Conservation (phyloP, 768 basidiomycete species). For the Pleurotus djamor region DNA sequence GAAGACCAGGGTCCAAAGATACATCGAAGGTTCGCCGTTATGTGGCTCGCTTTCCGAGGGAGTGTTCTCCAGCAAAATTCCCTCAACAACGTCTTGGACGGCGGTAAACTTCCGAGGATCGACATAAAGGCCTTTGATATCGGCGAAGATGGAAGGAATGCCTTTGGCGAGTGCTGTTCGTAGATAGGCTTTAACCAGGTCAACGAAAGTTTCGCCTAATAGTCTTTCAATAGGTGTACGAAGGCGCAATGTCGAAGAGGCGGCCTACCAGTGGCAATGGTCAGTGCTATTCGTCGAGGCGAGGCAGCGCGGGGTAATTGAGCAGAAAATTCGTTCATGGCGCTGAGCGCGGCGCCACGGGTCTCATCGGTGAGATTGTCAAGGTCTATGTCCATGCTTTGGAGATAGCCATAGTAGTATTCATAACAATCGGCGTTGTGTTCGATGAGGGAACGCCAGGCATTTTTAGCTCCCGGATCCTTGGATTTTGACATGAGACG, state of each 20-base stretch:
- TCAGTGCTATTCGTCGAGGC: slow-evolving; percentile 73
- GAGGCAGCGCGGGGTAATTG: slow-evolving; percentile 69
- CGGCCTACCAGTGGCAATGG: slow-evolving; percentile 45
- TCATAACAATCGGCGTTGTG: slow-evolving; percentile 82
- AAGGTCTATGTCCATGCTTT: slow-evolving; percentile 61
- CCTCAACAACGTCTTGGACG: slow-evolving; percentile 71
- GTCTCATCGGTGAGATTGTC: slow-evolving; percentile 47
- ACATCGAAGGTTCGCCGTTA: slow-evolving; percentile 64
- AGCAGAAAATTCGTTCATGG: slow-evolving; percentile 57
- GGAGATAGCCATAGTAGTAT: slow-evolving; percentile 76
- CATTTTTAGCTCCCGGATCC: slow-evolving; percentile 70
- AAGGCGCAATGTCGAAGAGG: neutral
- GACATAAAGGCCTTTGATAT: slow-evolving; percentile 82
- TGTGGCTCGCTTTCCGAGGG: neutral
- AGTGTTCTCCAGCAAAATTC: slow-evolving; percentile 26
- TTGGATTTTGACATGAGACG: slow-evolving; percentile 71
- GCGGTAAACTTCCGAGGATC: slow-evolving; percentile 60
- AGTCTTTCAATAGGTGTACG: neutral
- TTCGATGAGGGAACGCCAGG: slow-evolving; percentile 80
- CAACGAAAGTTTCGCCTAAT: slow-evolving; percentile 58
- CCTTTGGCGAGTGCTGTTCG: slow-evolving; percentile 73
- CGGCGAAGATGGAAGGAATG: slow-evolving; percentile 90
- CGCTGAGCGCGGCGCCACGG: slow-evolving; percentile 47
- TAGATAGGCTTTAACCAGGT: slow-evolving; percentile 67
- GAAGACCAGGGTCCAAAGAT: slow-evolving; percentile 96